phyloP scores from a whole-genome alignment of 257 asterid species.

The Scutellaria minor region DNA sequence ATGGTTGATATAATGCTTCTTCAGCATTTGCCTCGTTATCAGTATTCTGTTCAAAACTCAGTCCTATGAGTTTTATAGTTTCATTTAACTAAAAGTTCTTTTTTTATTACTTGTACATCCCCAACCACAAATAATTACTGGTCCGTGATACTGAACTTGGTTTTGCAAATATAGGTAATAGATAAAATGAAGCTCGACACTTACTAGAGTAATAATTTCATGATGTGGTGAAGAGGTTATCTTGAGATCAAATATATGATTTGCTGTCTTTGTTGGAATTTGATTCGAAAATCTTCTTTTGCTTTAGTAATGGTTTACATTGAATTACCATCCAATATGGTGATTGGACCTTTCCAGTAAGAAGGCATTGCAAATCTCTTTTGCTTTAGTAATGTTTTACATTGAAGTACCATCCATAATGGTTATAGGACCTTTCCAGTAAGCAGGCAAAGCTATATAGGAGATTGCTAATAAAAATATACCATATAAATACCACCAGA shows the following conservation, averaged over 20 bases:
- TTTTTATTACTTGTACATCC: conserved; percentile 2
- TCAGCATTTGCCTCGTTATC: conserved; percentile 21
- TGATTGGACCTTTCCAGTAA: no score
- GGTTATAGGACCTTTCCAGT: conserved; percentile 11
- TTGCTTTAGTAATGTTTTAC: neutral
- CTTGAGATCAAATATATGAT: conserved; percentile 26
- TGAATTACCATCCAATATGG: no score
- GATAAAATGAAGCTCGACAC: conserved; percentile 8
- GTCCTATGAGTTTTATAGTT: conserved; percentile 20
- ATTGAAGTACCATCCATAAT: neutral
- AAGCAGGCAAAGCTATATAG: conserved; percentile 31
- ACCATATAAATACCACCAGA: neutral
- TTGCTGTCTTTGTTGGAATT: neutral
- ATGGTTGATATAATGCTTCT: neutral
- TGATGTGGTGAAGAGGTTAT: conserved; percentile 27
- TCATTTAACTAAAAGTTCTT: neutral
- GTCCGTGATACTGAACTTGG: conserved; percentile 11
- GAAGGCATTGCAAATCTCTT: no score
- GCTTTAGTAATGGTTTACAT: neutral
- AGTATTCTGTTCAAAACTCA: conserved; percentile 3
- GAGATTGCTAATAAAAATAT: conserved; percentile 15
- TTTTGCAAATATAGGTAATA: conserved; percentile 23
- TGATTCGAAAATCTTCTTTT: conserved; percentile 17
- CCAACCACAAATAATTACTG: neutral
- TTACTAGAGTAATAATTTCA: neutral